Evolutionary conservation across 805 yeast species (phyloP), one percentile per base, ranked within the genome.

Genomic region (Saccharomycopsis sp.): DNA sequence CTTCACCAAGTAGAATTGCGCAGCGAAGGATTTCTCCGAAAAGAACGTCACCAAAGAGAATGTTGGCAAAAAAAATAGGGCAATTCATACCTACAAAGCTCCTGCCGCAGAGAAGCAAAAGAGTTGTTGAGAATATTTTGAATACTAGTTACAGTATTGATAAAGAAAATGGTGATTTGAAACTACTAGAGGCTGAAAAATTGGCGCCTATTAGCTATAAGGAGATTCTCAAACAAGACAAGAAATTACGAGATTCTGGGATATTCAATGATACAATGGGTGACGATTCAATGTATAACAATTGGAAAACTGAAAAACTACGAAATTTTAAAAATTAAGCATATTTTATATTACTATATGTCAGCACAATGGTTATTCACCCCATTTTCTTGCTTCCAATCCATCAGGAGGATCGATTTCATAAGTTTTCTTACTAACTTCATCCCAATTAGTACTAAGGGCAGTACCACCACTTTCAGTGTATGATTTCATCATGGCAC

Each of bases 401-500:
- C 87, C 90, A 35, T 78, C 81, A 0, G 95, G 95, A 0, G 95
- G 88, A 20, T 71, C 62, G 2, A 81, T 72, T 55, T 80, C 83
- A 36, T 82, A 83, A 17, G 61, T 69, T 48, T 76, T 77, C 45
- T 73, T 68, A 31, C 75, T 68, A 2, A 94, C 97, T 48, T 87
- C 95, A 8, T 66, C 74, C 99, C 99, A 93, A 58, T 86, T 85
- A 3, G 98, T 93, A 38, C 95, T 85, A 47, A 93, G 67, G 1
- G 95, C 77, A 0, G 98, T 93, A 17, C 99, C 99, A 55, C 85
- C 83, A 54, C 95, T 85, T 63, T 93, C 96, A n/a, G 77, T 70
- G 56, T 75, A 93, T 43, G 96, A 85, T 65, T 93, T 93, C 95
- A 86, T 83, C 97, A 93, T 93, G 1, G 99, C 99, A 41, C 94